phyloP scores from a whole-genome alignment of 768 basidiomycete genomes.

The Lyophyllum decastes region DNA sequence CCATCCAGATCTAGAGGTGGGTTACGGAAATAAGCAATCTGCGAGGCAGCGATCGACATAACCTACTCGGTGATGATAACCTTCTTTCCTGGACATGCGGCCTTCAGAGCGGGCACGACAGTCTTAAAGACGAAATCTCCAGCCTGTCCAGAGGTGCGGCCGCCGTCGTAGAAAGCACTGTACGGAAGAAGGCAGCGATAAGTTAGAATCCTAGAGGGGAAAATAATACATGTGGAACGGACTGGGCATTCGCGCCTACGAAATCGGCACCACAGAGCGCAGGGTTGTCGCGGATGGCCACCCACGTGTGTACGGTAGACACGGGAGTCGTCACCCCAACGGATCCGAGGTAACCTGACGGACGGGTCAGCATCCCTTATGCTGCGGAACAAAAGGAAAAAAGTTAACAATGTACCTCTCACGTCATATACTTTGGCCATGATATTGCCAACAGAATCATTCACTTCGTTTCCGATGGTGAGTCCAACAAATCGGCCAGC shows the following conservation, averaged over 20 bases:
- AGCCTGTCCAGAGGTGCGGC: constrained; percentile 29
- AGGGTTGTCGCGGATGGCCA: constrained; percentile 31
- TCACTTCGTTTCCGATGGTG: constrained; percentile 40
- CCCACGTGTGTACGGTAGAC: constrained; percentile 40
- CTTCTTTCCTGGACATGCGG: constrained; percentile 37
- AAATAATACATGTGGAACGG: background rate
- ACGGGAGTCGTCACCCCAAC: constrained; percentile 35
- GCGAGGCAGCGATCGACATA: background rate
- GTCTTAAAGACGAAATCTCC: constrained; percentile 41
- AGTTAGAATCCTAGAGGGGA: background rate
- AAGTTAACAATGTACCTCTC: constrained; percentile 22
- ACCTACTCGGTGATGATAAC: constrained; percentile 37
- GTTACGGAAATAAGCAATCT: background rate
- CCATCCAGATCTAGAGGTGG: constrained; percentile 36
- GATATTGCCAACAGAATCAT: constrained; percentile 31
- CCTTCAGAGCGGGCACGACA: constrained; percentile 35
- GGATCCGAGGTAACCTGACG: constrained; percentile 30
- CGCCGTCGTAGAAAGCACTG: constrained; percentile 39
- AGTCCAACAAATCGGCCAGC: constrained; percentile 33
- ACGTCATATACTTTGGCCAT: constrained; percentile 37
- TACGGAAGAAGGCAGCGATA: background rate
- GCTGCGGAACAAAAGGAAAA: background rate
- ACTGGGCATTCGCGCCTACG: constrained; percentile 42
- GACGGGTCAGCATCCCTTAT: background rate
- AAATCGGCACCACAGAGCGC: constrained; percentile 37